phyloP scores from a whole-genome alignment of 345 rosid genomes.

The Syzygium oleosum region DNA sequence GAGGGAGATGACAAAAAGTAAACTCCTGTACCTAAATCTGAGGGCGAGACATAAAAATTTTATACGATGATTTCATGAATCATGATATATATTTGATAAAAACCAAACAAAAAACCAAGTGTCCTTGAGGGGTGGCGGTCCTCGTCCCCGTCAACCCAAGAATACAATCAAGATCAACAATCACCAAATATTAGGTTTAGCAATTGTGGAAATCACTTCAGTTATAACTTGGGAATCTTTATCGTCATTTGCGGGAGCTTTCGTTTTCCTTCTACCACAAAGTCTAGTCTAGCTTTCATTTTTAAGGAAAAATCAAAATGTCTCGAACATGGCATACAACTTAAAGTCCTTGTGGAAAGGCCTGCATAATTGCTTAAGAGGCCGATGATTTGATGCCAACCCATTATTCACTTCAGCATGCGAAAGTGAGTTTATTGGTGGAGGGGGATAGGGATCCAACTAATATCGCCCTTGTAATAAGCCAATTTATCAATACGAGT shows the following conservation, averaged over 20 bases:
- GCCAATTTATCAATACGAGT: too few species aligned
- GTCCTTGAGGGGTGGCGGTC: neutral
- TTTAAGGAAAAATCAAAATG: neutral
- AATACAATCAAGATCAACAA: too few species aligned
- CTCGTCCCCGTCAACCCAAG: neutral
- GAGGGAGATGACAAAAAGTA: too few species aligned
- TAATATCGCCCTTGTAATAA: too few species aligned
- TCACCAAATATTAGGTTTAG: too few species aligned
- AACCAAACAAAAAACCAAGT: neutral
- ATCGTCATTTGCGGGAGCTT: neutral
- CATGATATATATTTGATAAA: too few species aligned
- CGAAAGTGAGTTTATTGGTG: neutral
- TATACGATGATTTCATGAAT: too few species aligned
- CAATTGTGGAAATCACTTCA: too few species aligned
- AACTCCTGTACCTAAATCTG: too few species aligned
- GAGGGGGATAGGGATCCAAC: too few species aligned
- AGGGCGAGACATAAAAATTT: neutral
- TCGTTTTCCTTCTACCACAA: neutral
- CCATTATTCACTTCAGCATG: neutral
- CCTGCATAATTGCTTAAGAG: neutral
- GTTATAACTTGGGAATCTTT: too few species aligned
- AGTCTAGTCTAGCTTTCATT: neutral
- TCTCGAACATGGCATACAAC: neutral
- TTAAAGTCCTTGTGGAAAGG: neutral
- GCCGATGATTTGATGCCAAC: neutral